A percentile compares a stretch with the other conserved stretches of the same genome.
Evolutionary conservation across 768 basidiomycete species (phyloP).

Genomic region (Leccinum broughii): DNA sequence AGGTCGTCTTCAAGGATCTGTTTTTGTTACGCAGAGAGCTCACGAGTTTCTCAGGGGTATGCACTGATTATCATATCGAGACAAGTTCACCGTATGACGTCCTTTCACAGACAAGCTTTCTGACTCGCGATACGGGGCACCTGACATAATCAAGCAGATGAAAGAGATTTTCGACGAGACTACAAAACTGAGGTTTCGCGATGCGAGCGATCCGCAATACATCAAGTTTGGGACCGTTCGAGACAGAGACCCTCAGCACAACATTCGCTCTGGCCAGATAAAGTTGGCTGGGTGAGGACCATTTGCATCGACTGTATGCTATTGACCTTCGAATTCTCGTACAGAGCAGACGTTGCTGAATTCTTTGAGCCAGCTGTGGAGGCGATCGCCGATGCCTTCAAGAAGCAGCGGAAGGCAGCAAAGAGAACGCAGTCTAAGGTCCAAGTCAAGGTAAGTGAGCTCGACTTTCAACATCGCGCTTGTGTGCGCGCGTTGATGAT

Average conservation of each 20-base stretch:
- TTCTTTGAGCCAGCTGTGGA: slow-evolving; percentile 46
- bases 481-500: neutral
- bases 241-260: slow-evolving; percentile 34
- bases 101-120: slow-evolving; percentile 27
- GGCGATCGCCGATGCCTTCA: slow-evolving; percentile 36
- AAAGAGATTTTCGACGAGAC: slow-evolving; percentile 35
- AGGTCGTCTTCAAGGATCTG: slow-evolving; percentile 42
- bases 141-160: slow-evolving; percentile 35
- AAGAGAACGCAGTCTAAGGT: slow-evolving; percentile 20
- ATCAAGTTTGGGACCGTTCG: slow-evolving; percentile 40
- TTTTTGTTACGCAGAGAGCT: slow-evolving; percentile 35
- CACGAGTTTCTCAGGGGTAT: slow-evolving; percentile 29
- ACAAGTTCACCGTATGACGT: neutral
- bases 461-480: neutral
- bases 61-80: neutral
- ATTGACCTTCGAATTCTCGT: neutral
- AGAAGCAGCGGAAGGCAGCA: slow-evolving; percentile 25
- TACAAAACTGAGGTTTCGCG: slow-evolving; percentile 42
- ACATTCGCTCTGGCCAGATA: slow-evolving; percentile 39
- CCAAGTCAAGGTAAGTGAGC: slow-evolving; percentile 22
- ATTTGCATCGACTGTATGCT: neutral
- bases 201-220: slow-evolving; percentile 35
- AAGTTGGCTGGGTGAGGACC: slow-evolving; percentile 37
- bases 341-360: slow-evolving; percentile 36
- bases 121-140: slow-evolving; percentile 29